Evolutionary conservation across 352 stramenopile genomes (phyloP).

Genomic region (Pythium grandisporangium): DNA sequence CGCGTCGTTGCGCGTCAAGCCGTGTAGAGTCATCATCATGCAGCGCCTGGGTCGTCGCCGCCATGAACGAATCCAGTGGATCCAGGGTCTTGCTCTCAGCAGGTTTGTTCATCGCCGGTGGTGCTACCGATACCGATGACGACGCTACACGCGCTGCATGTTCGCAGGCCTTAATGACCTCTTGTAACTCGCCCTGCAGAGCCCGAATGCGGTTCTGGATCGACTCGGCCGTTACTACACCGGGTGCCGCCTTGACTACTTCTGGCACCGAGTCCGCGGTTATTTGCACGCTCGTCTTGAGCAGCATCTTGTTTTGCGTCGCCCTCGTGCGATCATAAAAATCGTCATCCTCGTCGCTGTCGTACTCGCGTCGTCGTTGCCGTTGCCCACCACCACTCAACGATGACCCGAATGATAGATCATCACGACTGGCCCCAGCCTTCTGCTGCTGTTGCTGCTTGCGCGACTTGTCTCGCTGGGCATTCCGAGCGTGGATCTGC

Average conservation of each 20-base stretch:
- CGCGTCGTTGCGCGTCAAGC: conserved; percentile 12
- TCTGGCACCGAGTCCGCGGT: not conserved
- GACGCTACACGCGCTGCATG: too few species aligned
- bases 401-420: too few species aligned
- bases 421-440: too few species aligned
- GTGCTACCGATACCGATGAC: too few species aligned
- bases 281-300: conserved; percentile 18
- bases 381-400: too few species aligned
- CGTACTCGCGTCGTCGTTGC: conserved; percentile 30
- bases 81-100: conserved; percentile 19
- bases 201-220: conserved; percentile 32
- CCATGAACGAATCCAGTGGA: conserved; percentile 64
- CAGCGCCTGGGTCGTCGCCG: conserved; percentile 35
- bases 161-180: conserved; percentile 16
- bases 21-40: conserved; percentile 21
- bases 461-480: conserved; percentile 31
- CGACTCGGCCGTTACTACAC: conserved; percentile 43
- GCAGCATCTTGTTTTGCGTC: conserved; percentile 37
- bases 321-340: conserved; percentile 70
- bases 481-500: conserved; percentile 40
- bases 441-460: too few species aligned
- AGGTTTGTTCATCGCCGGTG: conserved; percentile 4
- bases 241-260: not conserved
- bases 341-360: conserved; percentile 70
- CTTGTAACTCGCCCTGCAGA: conserved; percentile 24